phyloP scores from a whole-genome alignment of 805 yeast genomes.

The Saitoella complicata region DNA sequence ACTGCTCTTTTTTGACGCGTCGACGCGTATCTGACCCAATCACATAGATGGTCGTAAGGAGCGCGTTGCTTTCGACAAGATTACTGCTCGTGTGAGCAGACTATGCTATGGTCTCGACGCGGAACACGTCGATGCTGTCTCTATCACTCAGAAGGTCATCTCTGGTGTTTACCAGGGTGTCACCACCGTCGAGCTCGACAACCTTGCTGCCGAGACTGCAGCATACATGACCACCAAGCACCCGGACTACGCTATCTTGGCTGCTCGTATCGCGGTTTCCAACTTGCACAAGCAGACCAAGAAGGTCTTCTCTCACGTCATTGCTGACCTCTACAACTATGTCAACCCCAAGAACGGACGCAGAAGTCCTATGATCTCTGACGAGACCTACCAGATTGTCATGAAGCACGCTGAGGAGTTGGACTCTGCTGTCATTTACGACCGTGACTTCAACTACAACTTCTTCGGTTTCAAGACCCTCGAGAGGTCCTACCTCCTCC shows the following conservation, averaged over 20 bases:
- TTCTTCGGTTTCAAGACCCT: conserved; percentile 89
- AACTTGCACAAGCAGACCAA: conserved; percentile 90
- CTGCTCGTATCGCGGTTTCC: conserved; percentile 90
- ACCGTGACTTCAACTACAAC: conserved; percentile 62
- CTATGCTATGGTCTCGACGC: conserved; percentile 89
- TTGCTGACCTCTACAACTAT: conserved; percentile 56
- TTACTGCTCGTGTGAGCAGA: conserved; percentile 87
- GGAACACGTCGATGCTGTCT: conserved; percentile 82
- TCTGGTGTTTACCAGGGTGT: conserved; percentile 97
- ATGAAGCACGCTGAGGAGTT: conserved; percentile 46
- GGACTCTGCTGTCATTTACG: conserved; percentile 56
- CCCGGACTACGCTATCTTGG: conserved; percentile 80
- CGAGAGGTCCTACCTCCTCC: conserved; percentile 67
- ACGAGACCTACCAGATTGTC: conserved; percentile 48
- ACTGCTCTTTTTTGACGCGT: not conserved
- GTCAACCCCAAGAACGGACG: conserved; percentile 63
- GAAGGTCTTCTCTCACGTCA: conserved; percentile 64
- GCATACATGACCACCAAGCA: conserved; percentile 95
- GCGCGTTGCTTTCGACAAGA: conserved; percentile 77
- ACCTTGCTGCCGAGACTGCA: conserved; percentile 80
- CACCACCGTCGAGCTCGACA: conserved; percentile 69
- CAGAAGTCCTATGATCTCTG: conserved; percentile 56
- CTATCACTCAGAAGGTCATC: conserved; percentile 88
- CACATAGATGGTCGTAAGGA: conserved; percentile 65
- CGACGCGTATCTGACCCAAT: not conserved